phyloP scores from a whole-genome alignment of 1,284 basidiomycete species.

The Ganoderma meredithae region DNA sequence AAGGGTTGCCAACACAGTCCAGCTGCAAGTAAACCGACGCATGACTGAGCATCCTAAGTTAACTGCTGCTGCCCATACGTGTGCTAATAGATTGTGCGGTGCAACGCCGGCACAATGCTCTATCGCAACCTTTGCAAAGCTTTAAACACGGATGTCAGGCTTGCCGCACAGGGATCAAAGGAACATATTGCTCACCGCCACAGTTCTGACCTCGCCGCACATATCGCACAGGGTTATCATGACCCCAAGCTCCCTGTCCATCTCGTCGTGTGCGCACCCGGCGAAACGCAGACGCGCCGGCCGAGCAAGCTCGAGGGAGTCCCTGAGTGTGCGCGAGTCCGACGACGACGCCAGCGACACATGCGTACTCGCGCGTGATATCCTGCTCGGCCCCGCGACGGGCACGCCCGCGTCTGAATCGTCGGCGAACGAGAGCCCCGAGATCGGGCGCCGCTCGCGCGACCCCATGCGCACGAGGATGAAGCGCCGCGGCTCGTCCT shows the following conservation, averaged over 20 bases:
- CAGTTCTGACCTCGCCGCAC: background rate
- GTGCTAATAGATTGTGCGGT: background rate
- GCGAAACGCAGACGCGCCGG: background rate
- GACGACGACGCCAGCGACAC: background rate
- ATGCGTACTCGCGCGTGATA: background rate
- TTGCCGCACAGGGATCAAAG: background rate
- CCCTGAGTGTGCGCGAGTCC: background rate
- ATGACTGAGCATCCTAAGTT: background rate
- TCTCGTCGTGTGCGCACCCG: background rate
- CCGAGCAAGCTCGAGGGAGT: slow-evolving; percentile 1
- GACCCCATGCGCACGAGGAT: background rate
- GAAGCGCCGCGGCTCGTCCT: background rate
- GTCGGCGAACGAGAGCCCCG: background rate
- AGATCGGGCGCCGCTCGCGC: background rate
- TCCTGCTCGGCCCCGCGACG: slow-evolving; percentile 1
- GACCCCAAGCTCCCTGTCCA: background rate
- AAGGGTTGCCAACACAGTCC: background rate
- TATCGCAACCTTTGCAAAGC: background rate
- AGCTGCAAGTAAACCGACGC: background rate
- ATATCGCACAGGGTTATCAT: background rate
- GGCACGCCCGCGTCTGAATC: background rate
- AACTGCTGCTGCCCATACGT: background rate
- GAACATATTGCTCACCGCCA: background rate
- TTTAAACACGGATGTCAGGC: background rate
- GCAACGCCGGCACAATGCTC: background rate